Evolutionary conservation across 31 red algal genomes (phyloP).

Genomic region (Asparagopsis taxiformis): DNA sequence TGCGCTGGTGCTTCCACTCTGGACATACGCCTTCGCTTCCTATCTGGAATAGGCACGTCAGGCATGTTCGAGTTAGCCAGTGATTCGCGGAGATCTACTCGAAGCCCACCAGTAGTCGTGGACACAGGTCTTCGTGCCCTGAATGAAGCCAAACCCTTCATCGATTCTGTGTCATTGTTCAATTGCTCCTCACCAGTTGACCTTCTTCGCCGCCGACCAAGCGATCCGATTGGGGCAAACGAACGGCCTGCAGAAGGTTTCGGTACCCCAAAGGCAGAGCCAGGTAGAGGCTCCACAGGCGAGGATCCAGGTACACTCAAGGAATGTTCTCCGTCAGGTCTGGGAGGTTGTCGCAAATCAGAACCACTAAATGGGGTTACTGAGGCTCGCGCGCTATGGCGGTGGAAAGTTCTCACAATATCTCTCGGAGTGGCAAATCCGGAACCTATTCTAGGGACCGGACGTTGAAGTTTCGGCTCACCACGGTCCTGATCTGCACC

Average conservation of each 20-base stretch:
- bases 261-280: not conserved
- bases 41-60: conserved; percentile 7
- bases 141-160: conserved; percentile 1
- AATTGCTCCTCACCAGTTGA: not conserved
- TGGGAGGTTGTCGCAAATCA: too few species aligned
- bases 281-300: too few species aligned
- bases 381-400: too few species aligned
- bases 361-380: too few species aligned
- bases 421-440: conserved; percentile 10
- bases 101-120: conserved; percentile 6
- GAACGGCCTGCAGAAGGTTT: not conserved
- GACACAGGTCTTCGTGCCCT: conserved; percentile 17
- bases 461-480: not conserved
- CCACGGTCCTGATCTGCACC: not conserved
- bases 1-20: not conserved
- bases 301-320: not conserved
- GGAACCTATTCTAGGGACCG: not conserved
- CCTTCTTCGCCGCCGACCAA: not conserved
- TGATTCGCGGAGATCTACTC: conserved; percentile 4
- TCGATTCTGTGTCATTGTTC: not conserved
- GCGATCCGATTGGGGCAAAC: not conserved
- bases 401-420: conserved; percentile 14
- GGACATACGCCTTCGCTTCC: not conserved
- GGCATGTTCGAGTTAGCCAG: not conserved
- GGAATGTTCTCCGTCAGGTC: not conserved